Percentiles rank a stretch among this genome's conserved stretches.
phyloP scores from a whole-genome alignment of 2,329 filamentous ascomycete genomes.

The Escovopsis sp. region DNA sequence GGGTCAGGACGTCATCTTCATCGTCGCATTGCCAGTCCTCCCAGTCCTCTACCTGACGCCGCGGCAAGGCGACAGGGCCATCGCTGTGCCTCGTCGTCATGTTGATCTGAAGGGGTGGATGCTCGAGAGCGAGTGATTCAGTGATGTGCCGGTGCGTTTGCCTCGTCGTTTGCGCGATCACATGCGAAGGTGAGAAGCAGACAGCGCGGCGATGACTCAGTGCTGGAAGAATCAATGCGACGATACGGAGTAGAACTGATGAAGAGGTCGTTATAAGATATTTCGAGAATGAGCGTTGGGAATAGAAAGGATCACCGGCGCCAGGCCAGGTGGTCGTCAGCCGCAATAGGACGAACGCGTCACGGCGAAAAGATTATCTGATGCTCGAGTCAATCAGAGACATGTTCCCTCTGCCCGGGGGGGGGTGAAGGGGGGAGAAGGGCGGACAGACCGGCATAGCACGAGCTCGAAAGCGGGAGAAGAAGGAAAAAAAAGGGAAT shows the following conservation, averaged over 20 bases:
- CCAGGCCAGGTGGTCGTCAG: conserved; percentile 2
- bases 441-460: no score
- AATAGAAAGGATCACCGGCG: conserved; percentile 3
- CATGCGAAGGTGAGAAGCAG: no score
- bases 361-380: neutral
- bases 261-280: no score
- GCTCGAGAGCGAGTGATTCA: conserved; percentile 4
- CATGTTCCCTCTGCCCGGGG: neutral
- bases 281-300: neutral
- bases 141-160: conserved; percentile 3
- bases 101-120: neutral
- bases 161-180: conserved; percentile 4
- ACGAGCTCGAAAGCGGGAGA: neutral
- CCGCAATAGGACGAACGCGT: neutral
- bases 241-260: no score
- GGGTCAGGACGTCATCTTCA: conserved; percentile 30
- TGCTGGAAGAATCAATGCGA: neutral
- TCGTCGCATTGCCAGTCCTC: conserved; percentile 42
- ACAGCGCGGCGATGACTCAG: no score
- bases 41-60: conserved; percentile 26
- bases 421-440: no score
- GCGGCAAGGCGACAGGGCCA: conserved; percentile 6
- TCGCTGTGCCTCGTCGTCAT: conserved; percentile 8
- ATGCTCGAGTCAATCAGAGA: neutral
- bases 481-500: neutral